Base-by-base conservation (phyloP, 345 rosid genomes). In the Lepidium sativum region DNA sequence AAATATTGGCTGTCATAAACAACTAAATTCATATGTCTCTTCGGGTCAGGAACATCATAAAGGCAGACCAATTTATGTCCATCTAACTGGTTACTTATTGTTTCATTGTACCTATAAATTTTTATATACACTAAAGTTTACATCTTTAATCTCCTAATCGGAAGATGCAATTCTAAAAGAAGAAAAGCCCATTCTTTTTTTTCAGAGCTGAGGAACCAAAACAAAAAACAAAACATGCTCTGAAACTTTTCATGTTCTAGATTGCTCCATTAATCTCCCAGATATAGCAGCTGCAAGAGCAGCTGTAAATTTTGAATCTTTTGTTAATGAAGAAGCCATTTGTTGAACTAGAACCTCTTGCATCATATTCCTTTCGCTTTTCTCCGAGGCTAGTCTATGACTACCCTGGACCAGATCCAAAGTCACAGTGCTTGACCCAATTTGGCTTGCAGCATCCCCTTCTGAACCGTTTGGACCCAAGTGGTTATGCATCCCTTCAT, bases 401-500 rank as follows among this genome's bases (percentile, higher is more conserved):
- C 18, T 59, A 31, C 67, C 64, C 23, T 69, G 70, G 44, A 78
- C 73, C 55, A 79, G 42, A 42, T 84, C 88, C 66, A 45, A 31
- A 9, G 77, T 29, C 42, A 78, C 41, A n/a, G 51, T 42, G 32
- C 74, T 60, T 32, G 78, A 54, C 23, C 66, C 54, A 63, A 8
- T 44, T 1, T 49, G 67, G 34, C 62, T 80, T 6, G 82, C 75
- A 27, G 69, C 27, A 33, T 76, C 82, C 0, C 83, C 77, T 31
- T 67, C 73, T 37, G 82, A 71, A 11, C 65, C 76, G 15, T 45
- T 61, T 25, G 44, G 49, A 40, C 54, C 54, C 32, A 34, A 34
- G 20, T 89, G 98, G 54, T 86, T 92, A 79, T 92, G 98, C 42
- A 83, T 82, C 56, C 98, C 98, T 78, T 92, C 97, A 29, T 92